Evolutionary conservation across 1,284 basidiomycete genomes (phyloP), one percentile per base, ranked within the genome.

Genomic region (Bjerkandera adusta): DNA sequence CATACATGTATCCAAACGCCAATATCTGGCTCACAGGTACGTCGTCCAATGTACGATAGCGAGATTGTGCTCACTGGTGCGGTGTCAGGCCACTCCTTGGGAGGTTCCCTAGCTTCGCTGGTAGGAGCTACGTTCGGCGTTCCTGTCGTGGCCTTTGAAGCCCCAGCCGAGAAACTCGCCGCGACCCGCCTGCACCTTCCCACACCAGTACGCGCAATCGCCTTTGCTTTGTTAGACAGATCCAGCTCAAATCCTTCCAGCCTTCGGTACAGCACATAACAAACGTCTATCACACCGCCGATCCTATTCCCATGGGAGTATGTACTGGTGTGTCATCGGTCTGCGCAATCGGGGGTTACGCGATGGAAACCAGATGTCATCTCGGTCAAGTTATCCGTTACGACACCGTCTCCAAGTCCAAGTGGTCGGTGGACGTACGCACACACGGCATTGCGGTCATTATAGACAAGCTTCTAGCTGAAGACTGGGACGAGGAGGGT

Each of bases 131-230:
- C 96, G 0, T 98, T 97, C 63, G 96, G 96, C 12, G 77, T 77
- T 0, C 96, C 96, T 0, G 89, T 81, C 4, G 87, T 98, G 18
- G 77, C 92, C 0, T 96, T 96, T 60, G 95, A 98, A 70, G 76
- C 92, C 10, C 94, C 94, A 0, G 95, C 92, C 3, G 97, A 99
- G 55, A 81, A 77, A 52, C 76, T 96, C 58, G 89, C 97, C 1
- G 83, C 97, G 1, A 63, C 69, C 34, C 79, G 96, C n/a, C 72
- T 99, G 18, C 97, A 99, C 67, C 76, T 99, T 5, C 96, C 96
- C 0, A 75, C 76, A 41, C 85, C 87, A 0, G 86, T 87, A 63
- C 55, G 81, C 60, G 2, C 16, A 26, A 40, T 46, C 27, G 27
- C 32, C 43, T 30, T 15, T 34, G 47, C 30, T 20, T 32, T 2